Percentiles rank a stretch among this genome's conserved stretches.
These are phyloP conservation scores for Phytophthora hybrid DNA, from an alignment of 352 stramenopile species.

Conservation along the genomic window DNA sequence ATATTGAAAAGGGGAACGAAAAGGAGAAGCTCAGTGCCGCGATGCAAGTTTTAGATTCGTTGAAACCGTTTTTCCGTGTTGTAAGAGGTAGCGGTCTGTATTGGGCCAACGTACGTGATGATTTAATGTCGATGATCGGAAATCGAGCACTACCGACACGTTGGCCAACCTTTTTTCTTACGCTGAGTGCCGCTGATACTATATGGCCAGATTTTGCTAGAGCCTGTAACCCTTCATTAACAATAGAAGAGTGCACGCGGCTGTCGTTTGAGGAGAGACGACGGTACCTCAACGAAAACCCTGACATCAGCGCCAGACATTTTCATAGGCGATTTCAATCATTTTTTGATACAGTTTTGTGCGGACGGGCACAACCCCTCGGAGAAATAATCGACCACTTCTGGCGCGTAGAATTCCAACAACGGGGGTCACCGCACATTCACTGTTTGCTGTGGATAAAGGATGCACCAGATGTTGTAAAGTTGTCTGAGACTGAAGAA, in stretches of 20 bases:
- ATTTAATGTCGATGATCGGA: no score
- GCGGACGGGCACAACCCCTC: neutral
- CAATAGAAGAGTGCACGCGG: neutral
- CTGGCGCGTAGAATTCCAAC: slow-evolving; percentile 10
- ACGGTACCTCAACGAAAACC: slow-evolving; percentile 6
- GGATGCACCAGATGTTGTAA: slow-evolving; percentile 5
- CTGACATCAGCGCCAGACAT: neutral
- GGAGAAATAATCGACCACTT: slow-evolving; percentile 5
- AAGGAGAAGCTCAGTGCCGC: neutral
- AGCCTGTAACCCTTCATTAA: slow-evolving; percentile 22
- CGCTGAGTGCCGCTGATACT: slow-evolving; percentile 22
- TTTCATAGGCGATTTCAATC: slow-evolving; percentile 15
- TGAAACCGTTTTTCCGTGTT: neutral
- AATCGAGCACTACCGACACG: no score
- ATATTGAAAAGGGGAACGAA: neutral
- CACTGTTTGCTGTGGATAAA: slow-evolving; percentile 7
- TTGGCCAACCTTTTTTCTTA: neutral
- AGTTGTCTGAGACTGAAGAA: neutral
- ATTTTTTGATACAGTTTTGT: slow-evolving; percentile 14
- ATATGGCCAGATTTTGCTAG: slow-evolving; percentile 38
- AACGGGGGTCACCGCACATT: neutral
- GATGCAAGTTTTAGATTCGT: neutral
- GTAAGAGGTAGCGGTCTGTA: no score
- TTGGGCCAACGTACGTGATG: no score
- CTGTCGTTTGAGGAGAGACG: neutral